phyloP scores from a whole-genome alignment of 352 stramenopile species.

The Pythium brachiatum region DNA sequence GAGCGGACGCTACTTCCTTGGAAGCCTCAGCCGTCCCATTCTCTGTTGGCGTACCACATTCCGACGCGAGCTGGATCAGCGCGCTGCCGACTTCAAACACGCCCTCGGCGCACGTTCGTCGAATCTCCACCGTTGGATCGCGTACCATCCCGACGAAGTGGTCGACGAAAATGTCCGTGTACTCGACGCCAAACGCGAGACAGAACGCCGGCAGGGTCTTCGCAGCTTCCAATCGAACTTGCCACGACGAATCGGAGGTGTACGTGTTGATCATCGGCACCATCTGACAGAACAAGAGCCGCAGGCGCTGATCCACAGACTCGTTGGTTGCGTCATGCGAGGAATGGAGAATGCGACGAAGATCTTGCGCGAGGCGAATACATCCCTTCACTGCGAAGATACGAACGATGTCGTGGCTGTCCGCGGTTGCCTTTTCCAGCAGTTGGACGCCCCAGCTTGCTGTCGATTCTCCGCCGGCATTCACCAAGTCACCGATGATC shows the following conservation, averaged over 20 bases:
- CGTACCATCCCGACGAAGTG: constrained; percentile 84
- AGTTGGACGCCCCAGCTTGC: constrained; percentile 74
- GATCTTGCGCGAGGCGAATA: constrained; percentile 62
- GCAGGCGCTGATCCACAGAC: constrained; percentile 36
- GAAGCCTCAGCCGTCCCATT: constrained; percentile 1
- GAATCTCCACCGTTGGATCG: constrained; percentile 85
- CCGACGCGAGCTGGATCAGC: constrained; percentile 46
- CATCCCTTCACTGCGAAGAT: constrained; percentile 86
- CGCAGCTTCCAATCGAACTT: constrained; percentile 79
- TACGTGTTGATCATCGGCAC: constrained; percentile 88
- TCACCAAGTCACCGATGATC: constrained; percentile 76
- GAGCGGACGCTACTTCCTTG: background rate
- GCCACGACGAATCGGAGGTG: constrained; percentile 84
- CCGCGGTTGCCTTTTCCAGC: constrained; percentile 74
- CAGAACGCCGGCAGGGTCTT: constrained; percentile 75
- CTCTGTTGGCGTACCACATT: constrained; percentile 16
- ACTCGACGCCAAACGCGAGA: constrained; percentile 70
- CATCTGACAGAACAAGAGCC: constrained; percentile 78
- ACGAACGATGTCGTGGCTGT: constrained; percentile 86
- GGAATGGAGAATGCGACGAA: constrained; percentile 44
- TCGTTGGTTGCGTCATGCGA: constrained; percentile 22
- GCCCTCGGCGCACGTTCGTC: constrained; percentile 64
- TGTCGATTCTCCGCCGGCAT: constrained; percentile 43
- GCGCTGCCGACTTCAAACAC: constrained; percentile 63
- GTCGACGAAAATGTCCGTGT: constrained; percentile 84